Evolutionary conservation across 192 early-diverging fungal genomes (phyloP).

Genomic region (Coemansia sp.): DNA sequence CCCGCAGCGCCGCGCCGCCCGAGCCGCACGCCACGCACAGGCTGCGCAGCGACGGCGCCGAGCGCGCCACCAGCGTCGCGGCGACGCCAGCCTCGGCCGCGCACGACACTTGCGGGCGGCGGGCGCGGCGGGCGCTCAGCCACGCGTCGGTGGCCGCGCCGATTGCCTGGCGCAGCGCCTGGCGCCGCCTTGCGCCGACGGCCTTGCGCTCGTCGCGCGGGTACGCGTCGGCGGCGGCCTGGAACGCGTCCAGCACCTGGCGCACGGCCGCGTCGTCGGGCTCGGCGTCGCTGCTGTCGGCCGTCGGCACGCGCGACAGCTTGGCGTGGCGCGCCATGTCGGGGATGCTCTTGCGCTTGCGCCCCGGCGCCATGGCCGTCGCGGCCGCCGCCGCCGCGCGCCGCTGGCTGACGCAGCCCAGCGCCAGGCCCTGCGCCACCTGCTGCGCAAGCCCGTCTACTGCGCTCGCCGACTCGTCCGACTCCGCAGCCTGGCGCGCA

Average conservation of each 20-base stretch:
- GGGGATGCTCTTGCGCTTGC: slow-evolving; percentile 54
- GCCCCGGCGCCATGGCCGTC: slow-evolving; percentile 14
- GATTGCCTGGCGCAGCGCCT: slow-evolving; percentile 33
- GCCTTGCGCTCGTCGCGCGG: slow-evolving; percentile 25
- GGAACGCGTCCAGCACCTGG: slow-evolving; percentile 14
- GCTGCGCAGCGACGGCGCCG: background rate
- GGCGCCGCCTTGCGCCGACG: slow-evolving; percentile 38
- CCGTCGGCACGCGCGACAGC: slow-evolving; percentile 44
- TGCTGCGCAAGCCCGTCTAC: slow-evolving; percentile 46
- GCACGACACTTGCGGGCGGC: background rate
- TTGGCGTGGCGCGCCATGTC: slow-evolving; percentile 51
- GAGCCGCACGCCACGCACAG: slow-evolving; percentile 42
- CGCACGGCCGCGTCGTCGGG: background rate
- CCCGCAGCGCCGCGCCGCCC: slow-evolving; percentile 18
- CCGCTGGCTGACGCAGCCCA: slow-evolving; percentile 42
- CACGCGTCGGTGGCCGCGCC: slow-evolving; percentile 27
- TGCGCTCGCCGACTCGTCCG: slow-evolving; percentile 4
- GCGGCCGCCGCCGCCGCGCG: slow-evolving; percentile 35
- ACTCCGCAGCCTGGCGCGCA: background rate
- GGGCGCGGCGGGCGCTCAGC: background rate
- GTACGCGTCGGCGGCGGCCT: slow-evolving; percentile 13
- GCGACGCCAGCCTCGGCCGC: background rate
- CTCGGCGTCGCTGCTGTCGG: slow-evolving; percentile 1
- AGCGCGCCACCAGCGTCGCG: background rate
- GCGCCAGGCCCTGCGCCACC: slow-evolving; percentile 36